Evolutionary conservation across 106 monocot genomes (phyloP).

Genomic region (Platanthera guangdongensis): DNA sequence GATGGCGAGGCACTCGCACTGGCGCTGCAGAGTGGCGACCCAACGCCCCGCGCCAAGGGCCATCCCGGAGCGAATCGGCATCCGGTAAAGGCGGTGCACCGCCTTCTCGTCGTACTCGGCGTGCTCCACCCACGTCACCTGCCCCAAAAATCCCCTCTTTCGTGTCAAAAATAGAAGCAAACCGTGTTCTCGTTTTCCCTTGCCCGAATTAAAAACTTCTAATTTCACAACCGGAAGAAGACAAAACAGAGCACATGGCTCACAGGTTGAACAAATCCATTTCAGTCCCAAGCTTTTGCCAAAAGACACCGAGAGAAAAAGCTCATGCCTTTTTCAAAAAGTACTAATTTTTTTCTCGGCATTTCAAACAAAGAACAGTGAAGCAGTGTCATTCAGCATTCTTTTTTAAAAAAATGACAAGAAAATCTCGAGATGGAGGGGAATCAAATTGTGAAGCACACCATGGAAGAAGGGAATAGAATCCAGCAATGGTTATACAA

Average conservation of each 20-base stretch:
- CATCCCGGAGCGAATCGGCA: constrained; percentile 42
- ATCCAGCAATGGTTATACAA: background rate
- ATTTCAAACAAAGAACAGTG: too few species aligned
- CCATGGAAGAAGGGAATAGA: constrained; percentile 20
- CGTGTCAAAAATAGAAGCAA: background rate
- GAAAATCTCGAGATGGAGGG: too few species aligned
- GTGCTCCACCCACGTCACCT: constrained; percentile 79
- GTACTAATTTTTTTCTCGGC: too few species aligned
- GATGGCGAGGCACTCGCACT: constrained; percentile 59
- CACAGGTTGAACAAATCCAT: background rate
- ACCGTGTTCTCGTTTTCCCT: too few species aligned
- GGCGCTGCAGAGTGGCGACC: constrained; percentile 50
- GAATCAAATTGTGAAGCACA: background rate
- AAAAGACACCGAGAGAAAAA: background rate
- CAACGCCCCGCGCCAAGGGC: constrained; percentile 42
- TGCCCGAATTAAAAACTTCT: too few species aligned
- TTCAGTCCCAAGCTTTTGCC: background rate
- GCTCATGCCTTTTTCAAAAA: too few species aligned
- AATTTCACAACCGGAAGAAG: background rate
- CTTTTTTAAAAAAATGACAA: too few species aligned
- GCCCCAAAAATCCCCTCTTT: background rate
- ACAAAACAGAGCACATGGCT: background rate
- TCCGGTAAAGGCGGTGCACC: constrained; percentile 46
- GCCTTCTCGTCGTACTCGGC: constrained; percentile 45
- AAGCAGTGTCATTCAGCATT: too few species aligned